These are phyloP conservation scores for Ceratocystis lukuohia DNA, from an alignment of 2,329 filamentous ascomycete species.

Conservation along the genomic window DNA sequence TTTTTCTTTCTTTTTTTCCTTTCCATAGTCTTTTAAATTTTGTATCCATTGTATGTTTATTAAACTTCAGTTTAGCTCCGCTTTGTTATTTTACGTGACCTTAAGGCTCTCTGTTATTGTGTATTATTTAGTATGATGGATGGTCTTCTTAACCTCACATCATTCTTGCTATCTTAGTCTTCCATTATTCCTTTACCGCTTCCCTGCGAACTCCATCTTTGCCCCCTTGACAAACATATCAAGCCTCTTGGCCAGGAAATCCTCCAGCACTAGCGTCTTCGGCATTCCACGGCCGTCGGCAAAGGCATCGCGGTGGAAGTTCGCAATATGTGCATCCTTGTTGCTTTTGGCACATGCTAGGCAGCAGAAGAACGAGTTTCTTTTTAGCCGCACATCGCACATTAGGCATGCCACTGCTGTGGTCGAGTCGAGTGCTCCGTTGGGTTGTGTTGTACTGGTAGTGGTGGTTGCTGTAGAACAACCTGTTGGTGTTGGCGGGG, in stretches of 20 bases:
- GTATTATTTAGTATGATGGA: background rate
- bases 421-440: slow-evolving; percentile 9
- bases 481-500: background rate
- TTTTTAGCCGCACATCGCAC: slow-evolving; percentile 19
- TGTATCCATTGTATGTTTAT: background rate
- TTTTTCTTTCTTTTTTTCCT: background rate
- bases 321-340: slow-evolving; percentile 18
- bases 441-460: background rate
- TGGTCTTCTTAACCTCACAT: background rate
- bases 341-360: slow-evolving; percentile 19
- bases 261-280: slow-evolving; percentile 17
- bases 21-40: slow-evolving; percentile 6
- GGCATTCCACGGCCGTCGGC: slow-evolving; percentile 16
- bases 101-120: no score
- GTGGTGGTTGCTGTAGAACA: background rate
- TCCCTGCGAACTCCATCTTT: slow-evolving; percentile 16
- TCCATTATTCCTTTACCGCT: background rate
- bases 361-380: slow-evolving; percentile 19
- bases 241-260: slow-evolving; percentile 17
- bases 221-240: slow-evolving; percentile 15
- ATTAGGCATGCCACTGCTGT: slow-evolving; percentile 18
- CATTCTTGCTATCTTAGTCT: background rate
- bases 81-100: no score
- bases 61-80: no score
- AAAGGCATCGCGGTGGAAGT: slow-evolving; percentile 18